Evolutionary conservation across 495 filamentous ascomycete species (phyloP).

Genomic region (Penicillium ucsense): DNA sequence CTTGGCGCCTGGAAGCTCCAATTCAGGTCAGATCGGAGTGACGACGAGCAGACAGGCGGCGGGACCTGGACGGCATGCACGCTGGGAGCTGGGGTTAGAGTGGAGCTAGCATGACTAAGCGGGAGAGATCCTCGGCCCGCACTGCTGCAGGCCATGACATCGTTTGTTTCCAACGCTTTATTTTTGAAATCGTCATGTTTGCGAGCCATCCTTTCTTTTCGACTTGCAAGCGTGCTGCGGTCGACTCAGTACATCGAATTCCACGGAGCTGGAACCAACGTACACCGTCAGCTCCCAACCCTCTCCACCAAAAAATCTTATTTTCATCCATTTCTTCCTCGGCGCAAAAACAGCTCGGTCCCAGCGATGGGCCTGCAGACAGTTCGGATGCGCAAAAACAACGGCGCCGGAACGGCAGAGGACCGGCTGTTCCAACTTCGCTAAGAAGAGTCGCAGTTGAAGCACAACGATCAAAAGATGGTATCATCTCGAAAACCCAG

Average conservation of each 20-base stretch:
- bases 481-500: slow-evolving; percentile 27
- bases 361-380: slow-evolving; percentile 12
- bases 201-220: slow-evolving; percentile 25
- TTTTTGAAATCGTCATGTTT: slow-evolving; percentile 21
- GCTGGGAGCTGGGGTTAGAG: slow-evolving; percentile 18
- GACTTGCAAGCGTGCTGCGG: slow-evolving; percentile 18
- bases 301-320: slow-evolving; percentile 35
- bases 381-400: slow-evolving; percentile 22
- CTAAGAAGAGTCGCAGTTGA: slow-evolving; percentile 49
- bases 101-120: slow-evolving; percentile 17
- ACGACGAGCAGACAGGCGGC: slow-evolving; percentile 11
- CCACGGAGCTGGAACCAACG: slow-evolving; percentile 32
- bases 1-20: slow-evolving; percentile 20
- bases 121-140: slow-evolving; percentile 6
- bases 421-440: slow-evolving; percentile 44
- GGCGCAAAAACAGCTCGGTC: slow-evolving; percentile 24
- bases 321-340: slow-evolving; percentile 41
- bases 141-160: slow-evolving; percentile 10
- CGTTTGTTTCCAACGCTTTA: not conserved
- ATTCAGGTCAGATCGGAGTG: slow-evolving; percentile 9
- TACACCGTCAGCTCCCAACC: slow-evolving; percentile 21
- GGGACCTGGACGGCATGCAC: slow-evolving; percentile 5
- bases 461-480: slow-evolving; percentile 48
- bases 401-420: slow-evolving; percentile 35
- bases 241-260: slow-evolving; percentile 12